These are phyloP conservation scores for Neurospora sp. DNA, from an alignment of 495 filamentous ascomycete species.

Conservation along the genomic window DNA sequence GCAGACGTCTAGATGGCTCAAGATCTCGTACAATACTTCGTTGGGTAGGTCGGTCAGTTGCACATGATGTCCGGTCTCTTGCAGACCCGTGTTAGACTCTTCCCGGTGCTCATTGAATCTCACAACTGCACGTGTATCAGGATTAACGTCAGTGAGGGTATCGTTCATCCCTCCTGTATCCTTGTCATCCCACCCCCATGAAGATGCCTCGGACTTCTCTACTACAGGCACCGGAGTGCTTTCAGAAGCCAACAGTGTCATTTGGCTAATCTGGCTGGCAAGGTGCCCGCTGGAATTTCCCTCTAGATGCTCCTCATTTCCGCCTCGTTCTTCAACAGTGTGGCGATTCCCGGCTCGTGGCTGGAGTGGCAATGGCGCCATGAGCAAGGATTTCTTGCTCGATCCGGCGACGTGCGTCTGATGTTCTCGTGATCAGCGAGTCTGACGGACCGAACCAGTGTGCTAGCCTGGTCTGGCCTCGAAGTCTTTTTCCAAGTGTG, in stretches of 20 bases:
- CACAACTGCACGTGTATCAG: not conserved
- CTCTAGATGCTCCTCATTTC: not conserved
- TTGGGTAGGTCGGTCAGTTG: conserved; percentile 34
- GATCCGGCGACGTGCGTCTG: conserved; percentile 7
- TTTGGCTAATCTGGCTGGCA: conserved; percentile 13
- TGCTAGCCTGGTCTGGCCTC: not conserved
- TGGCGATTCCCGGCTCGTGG: not conserved
- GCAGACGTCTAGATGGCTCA: conserved; percentile 45
- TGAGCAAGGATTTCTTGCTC: not conserved
- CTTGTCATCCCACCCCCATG: not conserved
- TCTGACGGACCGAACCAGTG: not conserved
- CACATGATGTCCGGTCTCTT: not conserved
- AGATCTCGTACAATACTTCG: conserved; percentile 46
- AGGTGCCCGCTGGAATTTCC: conserved; percentile 11
- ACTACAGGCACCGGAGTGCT: not conserved
- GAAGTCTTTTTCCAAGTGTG: not conserved
- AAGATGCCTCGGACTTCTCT: not conserved
- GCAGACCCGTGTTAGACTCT: not conserved
- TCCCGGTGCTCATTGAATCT: not conserved
- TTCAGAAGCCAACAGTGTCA: conserved; percentile 13
- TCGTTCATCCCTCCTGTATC: not conserved
- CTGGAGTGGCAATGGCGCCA: conserved; percentile 9
- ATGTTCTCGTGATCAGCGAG: not conserved
- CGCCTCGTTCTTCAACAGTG: not conserved
- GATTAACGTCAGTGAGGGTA: not conserved